Percentiles rank a stretch among this genome's conserved stretches.
Evolutionary conservation across 192 early-diverging fungal genomes (phyloP).

Genomic region (Allomyces macrogynus): DNA sequence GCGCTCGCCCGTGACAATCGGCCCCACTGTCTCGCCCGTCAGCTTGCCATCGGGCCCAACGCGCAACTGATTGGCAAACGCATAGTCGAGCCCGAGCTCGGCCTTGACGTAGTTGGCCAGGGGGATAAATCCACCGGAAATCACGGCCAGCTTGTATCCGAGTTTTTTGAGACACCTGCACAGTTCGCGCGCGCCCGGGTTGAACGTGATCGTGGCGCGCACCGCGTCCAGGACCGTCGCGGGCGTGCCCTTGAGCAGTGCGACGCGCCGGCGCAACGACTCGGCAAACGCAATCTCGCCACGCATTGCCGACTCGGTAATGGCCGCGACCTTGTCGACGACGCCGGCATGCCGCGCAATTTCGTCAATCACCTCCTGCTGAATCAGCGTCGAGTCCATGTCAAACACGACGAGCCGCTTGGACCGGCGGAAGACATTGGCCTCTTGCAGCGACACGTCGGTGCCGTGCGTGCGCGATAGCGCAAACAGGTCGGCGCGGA

Average conservation of each 20-base stretch:
- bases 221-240: conserved; percentile 58
- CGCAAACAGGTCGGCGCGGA: conserved; percentile 50
- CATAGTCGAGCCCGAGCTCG: conserved; percentile 82
- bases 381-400: conserved; percentile 97
- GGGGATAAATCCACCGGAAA: conserved; percentile 90
- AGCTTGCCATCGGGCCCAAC: conserved; percentile 69
- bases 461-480: conserved; percentile 46
- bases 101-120: conserved; percentile 77
- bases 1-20: conserved; percentile 72
- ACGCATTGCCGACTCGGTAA: conserved; percentile 92
- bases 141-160: conserved; percentile 88
- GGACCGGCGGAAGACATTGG: conserved; percentile 68
- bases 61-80: conserved; percentile 89
- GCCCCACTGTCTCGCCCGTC: conserved; percentile 72
- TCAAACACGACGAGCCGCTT: conserved; percentile 96
- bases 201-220: conserved; percentile 54
- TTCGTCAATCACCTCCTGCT: conserved; percentile 99
- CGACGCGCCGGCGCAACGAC: conserved; percentile 67
- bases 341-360: conserved; percentile 82
- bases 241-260: conserved; percentile 68
- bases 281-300: conserved; percentile 97
- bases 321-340: conserved; percentile 73
- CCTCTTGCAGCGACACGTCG: conserved; percentile 70
- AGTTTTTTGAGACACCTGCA: conserved; percentile 75
- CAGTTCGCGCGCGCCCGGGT: conserved; percentile 72